Evolutionary conservation across 169 alveolate species (phyloP), one percentile per base, ranked within the genome.

Genomic region (Eimeria acervulina): DNA sequence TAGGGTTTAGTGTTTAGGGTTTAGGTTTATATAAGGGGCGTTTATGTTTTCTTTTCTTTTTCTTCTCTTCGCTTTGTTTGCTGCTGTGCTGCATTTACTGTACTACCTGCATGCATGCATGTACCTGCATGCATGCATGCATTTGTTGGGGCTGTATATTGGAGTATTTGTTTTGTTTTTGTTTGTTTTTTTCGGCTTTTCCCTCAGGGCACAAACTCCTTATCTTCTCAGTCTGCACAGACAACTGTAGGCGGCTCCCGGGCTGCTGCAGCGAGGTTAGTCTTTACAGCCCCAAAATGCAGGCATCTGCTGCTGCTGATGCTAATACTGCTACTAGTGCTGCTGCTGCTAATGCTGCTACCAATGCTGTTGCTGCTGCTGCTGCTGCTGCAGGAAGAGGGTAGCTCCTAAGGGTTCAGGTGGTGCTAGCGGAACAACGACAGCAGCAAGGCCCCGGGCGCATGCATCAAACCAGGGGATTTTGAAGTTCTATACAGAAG

Each of bases 401-500:
- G 90, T 81, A 4, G 12, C 90, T 2, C 3, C 90, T n/a, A 81
- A 81, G 42, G n/a, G 72, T 38, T 23, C 70, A 13, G 12, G 72
- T n/a, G 90, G 74, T 61, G 28, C 84, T 81, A 59, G 92, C 84
- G 83, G 84, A 44, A 36, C 92, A 4, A 12, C 90, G 0, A 52
- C 74, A 31, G 23, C 51, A 7, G 31, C 63, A 33, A 36, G 84
- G 38, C 92, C 90, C 72, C 91, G 90, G 12, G 5, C 55, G 55
- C 5, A 47, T 17, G 55, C 80, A 33, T 66, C 95, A 12, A 40
- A 84, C 23, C 96, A 94, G 94, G 96, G 96, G 23, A 94, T 94
- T 59, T 47, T 94, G 44, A 38, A 63, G 51, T 94, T 94, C 89
- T 94, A 94, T 68, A 81, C 80, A 1, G 96, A 94, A 28, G 96